Percentiles rank a stretch among this genome's conserved stretches.
Evolutionary conservation across 1,284 basidiomycete genomes (phyloP).

Genomic region (Cryptococcus neoformans): DNA sequence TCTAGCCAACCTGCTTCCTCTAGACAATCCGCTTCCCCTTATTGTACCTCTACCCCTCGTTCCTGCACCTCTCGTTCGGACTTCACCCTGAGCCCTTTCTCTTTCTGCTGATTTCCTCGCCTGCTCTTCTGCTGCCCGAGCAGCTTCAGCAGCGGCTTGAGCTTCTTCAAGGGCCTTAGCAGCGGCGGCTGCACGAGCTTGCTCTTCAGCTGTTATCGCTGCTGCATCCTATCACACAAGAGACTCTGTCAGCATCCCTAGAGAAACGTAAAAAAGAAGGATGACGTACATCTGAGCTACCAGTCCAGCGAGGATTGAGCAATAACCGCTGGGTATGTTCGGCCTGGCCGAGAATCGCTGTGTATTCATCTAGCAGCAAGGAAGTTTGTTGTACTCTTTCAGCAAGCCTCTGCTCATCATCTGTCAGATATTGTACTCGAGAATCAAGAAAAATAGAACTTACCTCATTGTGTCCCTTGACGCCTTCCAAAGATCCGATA

Average conservation of each 20-base stretch:
- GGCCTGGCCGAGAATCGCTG: conserved; percentile 42
- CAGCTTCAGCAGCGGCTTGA: conserved; percentile 15
- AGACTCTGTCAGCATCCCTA: neutral
- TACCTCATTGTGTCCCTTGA: conserved; percentile 45
- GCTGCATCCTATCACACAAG: conserved; percentile 22
- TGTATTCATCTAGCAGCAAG: conserved; percentile 43
- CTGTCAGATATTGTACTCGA: neutral
- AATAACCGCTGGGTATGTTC: conserved; percentile 44
- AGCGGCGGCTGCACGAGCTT: conserved; percentile 17
- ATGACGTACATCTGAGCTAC: conserved; percentile 40
- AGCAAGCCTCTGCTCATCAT: conserved; percentile 36
- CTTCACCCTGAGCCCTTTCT: neutral
- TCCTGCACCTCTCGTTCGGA: no score
- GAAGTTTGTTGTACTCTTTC: conserved; percentile 39
- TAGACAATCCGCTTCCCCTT: no score
- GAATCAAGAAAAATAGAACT: conserved; percentile 7
- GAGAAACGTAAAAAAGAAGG: neutral
- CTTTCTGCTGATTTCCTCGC: conserved; percentile 1
- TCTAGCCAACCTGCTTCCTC: no score
- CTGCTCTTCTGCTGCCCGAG: conserved; percentile 20
- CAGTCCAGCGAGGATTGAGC: conserved; percentile 43
- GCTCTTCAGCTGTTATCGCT: conserved; percentile 27
- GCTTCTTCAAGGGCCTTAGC: conserved; percentile 12
- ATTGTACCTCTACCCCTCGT: no score
- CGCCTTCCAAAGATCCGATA: conserved; percentile 35